Evolutionary conservation across 73 alveolate genomes (phyloP).

Genomic region (Durusdinium trenchii): DNA sequence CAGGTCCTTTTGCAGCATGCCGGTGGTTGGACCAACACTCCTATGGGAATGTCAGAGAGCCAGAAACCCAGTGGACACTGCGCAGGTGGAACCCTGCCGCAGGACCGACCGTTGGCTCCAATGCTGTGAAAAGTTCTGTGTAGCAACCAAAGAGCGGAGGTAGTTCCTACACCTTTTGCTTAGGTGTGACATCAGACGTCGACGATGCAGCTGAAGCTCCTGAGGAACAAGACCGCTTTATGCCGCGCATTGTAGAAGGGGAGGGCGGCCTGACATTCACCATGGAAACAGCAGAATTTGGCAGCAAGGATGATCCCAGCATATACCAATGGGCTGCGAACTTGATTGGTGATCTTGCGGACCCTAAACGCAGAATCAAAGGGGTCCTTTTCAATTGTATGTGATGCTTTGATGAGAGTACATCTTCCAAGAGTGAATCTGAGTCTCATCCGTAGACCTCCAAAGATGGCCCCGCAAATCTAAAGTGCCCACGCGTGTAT

Average conservation of each 20-base stretch:
- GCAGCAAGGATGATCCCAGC: slow-evolving; percentile 75
- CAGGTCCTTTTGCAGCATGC: slow-evolving; percentile 77
- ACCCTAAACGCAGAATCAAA: too few relatives aligned
- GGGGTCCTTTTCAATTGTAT: too few relatives aligned
- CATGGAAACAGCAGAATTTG: slow-evolving; percentile 44
- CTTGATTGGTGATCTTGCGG: slow-evolving; percentile 2
- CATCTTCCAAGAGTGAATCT: too few relatives aligned
- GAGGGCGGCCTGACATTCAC: slow-evolving; percentile 55
- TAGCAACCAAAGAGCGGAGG: too few relatives aligned
- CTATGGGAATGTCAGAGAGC: slow-evolving; percentile 52
- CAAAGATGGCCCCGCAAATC: background rate
- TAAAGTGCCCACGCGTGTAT: background rate
- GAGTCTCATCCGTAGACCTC: too few relatives aligned
- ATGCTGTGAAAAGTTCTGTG: too few relatives aligned
- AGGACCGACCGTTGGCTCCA: too few relatives aligned
- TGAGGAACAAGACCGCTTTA: background rate
- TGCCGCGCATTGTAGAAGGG: background rate
- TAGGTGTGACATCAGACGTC: too few relatives aligned
- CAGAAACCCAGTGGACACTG: background rate
- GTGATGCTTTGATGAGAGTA: too few relatives aligned
- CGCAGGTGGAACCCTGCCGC: too few relatives aligned
- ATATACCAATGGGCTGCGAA: slow-evolving; percentile 57
- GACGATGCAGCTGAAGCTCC: too few relatives aligned
- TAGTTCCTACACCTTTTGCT: too few relatives aligned
- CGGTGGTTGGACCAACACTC: slow-evolving; percentile 62